Percentiles rank a stretch among this genome's conserved stretches.
Conservation (phyloP, 306 rosid species). For the Urtica urens region DNA sequence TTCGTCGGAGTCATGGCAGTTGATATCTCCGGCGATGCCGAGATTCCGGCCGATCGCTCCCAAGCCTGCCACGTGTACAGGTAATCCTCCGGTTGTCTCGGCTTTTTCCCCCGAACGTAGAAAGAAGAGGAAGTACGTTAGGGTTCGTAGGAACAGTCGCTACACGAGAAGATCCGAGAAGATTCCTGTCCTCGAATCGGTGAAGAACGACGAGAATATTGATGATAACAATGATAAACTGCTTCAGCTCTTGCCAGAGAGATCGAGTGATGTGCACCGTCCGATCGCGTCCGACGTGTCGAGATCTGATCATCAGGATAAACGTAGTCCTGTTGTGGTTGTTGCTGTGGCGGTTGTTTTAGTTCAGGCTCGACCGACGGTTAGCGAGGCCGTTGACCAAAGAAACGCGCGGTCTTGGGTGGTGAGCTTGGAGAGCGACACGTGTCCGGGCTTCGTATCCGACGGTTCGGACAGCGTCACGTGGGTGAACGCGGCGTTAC, state of each 20-base stretch:
- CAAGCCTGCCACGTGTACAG: conserved; percentile 28
- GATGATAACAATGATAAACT: conserved; percentile 6
- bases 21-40: conserved; percentile 19
- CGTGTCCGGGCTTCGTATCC: conserved; percentile 51
- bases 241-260: conserved; percentile 39
- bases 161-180: conserved; percentile 6
- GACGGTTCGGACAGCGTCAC: conserved; percentile 33
- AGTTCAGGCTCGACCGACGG: too few species aligned
- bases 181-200: not conserved
- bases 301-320: conserved; percentile 7
- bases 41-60: conserved; percentile 71
- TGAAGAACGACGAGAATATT: not conserved
- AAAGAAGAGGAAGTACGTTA: conserved; percentile 49
- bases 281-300: not conserved
- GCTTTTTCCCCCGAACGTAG: conserved; percentile 12
- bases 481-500: conserved; percentile 48
- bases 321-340: too few species aligned
- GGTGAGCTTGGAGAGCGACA: conserved; percentile 29
- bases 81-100: too few species aligned
- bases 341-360: too few species aligned
- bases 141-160: conserved; percentile 29
- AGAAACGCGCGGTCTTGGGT: too few species aligned
- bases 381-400: too few species aligned
- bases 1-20: conserved; percentile 2
- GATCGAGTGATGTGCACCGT: conserved; percentile 1